Base-by-base conservation (phyloP, 495 filamentous ascomycete species). In the Poronia punctata region DNA sequence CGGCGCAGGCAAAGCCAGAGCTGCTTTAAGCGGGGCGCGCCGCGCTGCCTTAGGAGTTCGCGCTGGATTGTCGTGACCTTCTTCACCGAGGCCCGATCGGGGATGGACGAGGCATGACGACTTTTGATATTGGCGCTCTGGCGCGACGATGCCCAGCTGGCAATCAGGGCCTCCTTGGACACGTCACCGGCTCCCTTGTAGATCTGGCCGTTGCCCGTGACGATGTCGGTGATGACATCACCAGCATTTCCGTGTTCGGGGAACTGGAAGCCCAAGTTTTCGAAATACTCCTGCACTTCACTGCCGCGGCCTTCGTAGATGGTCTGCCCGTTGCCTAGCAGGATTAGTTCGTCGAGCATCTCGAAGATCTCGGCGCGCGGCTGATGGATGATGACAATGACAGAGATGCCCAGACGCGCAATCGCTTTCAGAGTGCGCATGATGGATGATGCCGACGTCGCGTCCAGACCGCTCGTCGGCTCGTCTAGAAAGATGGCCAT, bases 401-500 rank as follows among this genome's bases (percentile, higher is more conserved):
- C 64, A 9, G 68, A 65, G 14, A 70, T 67, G 8, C 68, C 68
- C 7, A 70, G 56, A 12, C 61, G 52, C 7, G 60, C 60, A 39
- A 72, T 63, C 3, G 67, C 66, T 35, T 62, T 61, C 7, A 72
- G 53, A 1, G 67, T 62, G 1, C 61, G 52, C 64, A 83, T 73
- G 44, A 82, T 78, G 17, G 72, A 76, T 15, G 68, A 75, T 8
- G 79, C 79, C 24, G 73, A 68, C 7, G 79, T 80, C 0, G 77
- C 75, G 50, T 83, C 79, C 7, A 83, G 67, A 14, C 78, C 78
- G 8, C 74, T 78, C 1, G 79, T 83, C 0, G 79, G 79, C 45
- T 82, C 79, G 41, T 82, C 79, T 42, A 81, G 61, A 52, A 83
- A 82, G 22, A 83, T 70, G 17, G 76, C 61, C 56, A 78, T 78